Percentiles rank a stretch among this genome's conserved stretches.
phyloP scores from a whole-genome alignment of 148 eudicot genomes.

The Vaccinium vitisidaea region DNA sequence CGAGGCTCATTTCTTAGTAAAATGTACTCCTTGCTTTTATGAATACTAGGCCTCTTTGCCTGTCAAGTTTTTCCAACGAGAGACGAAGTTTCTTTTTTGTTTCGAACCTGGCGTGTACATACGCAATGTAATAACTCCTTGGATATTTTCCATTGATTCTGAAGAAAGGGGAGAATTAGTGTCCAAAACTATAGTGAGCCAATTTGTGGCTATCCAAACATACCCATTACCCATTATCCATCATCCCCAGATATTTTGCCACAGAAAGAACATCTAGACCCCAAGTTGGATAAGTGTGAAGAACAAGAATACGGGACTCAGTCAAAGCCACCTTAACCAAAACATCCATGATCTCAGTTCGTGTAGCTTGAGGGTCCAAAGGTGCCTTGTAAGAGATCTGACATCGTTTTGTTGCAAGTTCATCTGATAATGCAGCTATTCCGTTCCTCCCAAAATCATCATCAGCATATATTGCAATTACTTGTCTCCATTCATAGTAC shows the following conservation, averaged over 20 bases:
- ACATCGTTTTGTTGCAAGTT: slow-evolving; percentile 38
- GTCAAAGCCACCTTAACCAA: slow-evolving; percentile 37
- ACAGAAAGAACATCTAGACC: slow-evolving; percentile 35
- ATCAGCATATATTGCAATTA: slow-evolving; percentile 50
- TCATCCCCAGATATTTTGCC: slow-evolving; percentile 32
- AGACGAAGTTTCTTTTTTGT: slow-evolving; percentile 25
- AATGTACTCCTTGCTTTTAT: too few species aligned
- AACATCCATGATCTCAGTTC: slow-evolving; percentile 37
- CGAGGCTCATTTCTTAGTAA: too few species aligned
- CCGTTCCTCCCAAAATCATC: slow-evolving; percentile 74
- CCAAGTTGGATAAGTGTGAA: slow-evolving; percentile 41
- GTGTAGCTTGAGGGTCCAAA: slow-evolving; percentile 32
- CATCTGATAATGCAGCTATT: slow-evolving; percentile 43
- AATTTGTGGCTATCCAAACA: slow-evolving; percentile 37
- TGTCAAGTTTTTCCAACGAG: slow-evolving; percentile 43
- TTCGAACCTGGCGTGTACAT: slow-evolving; percentile 35
- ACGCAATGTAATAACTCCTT: slow-evolving; percentile 35
- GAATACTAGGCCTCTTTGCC: too few species aligned
- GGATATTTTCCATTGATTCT: slow-evolving; percentile 16
- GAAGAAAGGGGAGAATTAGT: slow-evolving; percentile 16
- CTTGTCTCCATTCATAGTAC: slow-evolving; percentile 56
- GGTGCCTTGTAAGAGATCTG: slow-evolving; percentile 48
- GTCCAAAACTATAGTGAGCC: slow-evolving; percentile 35
- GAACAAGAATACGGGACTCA: slow-evolving; percentile 55
- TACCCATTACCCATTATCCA: slow-evolving; percentile 20